Evolutionary conservation across 345 rosid genomes (phyloP).

Genomic region (Cardamine resedifolia): DNA sequence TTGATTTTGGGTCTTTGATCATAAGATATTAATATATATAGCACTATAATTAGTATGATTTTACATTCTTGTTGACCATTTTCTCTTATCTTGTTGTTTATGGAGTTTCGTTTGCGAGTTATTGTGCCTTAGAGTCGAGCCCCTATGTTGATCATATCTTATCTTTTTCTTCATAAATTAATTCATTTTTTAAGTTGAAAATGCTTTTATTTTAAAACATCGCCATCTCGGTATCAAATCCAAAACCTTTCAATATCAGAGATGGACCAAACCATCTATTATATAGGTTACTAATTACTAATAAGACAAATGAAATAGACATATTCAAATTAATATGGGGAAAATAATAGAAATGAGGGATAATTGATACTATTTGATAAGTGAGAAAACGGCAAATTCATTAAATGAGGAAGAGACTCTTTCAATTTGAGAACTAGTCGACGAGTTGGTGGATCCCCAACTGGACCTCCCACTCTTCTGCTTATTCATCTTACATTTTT

Average conservation of each 20-base stretch:
- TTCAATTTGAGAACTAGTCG: conserved; percentile 15
- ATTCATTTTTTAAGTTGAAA: background rate
- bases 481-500: background rate
- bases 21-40: no score
- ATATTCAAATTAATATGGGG: background rate
- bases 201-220: background rate
- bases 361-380: conserved; percentile 20
- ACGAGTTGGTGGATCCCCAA: conserved; percentile 27
- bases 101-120: background rate
- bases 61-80: background rate
- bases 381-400: conserved; percentile 16
- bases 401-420: conserved; percentile 21
- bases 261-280: conserved; percentile 33
- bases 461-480: background rate
- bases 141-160: background rate
- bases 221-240: background rate
- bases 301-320: conserved; percentile 19
- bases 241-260: conserved; percentile 20
- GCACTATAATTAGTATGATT: background rate
- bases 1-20: no score
- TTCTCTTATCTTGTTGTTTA: background rate
- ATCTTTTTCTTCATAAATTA: background rate
- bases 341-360: conserved; percentile 2
- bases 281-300: conserved; percentile 11
- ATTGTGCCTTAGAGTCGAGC: background rate